Base-by-base conservation (phyloP, 345 rosid species). In the Trapa incisa region DNA sequence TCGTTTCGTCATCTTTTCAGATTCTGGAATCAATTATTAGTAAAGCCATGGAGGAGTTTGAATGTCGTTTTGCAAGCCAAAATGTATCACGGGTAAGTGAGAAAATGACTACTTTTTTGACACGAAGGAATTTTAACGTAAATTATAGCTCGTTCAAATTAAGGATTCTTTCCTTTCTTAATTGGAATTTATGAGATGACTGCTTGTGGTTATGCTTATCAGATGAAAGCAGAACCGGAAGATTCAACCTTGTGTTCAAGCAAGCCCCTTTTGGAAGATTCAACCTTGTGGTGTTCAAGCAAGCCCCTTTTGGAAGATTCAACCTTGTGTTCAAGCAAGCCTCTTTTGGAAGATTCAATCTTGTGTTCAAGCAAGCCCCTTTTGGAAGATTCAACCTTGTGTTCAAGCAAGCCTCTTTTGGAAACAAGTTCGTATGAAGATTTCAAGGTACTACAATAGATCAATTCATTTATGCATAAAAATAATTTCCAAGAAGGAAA, bases 11-110 rank as follows among this genome's bases (percentile, higher is more conserved):
- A 65, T 48, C 64, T 71, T 58, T 47, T 62, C 87, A 87, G 93
- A 71, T 87, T 74, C 84, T 93, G 81, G 98, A 93, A 72, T 85
- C 89, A 70, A 85, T 93, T 75, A 74, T 93, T 63, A 72, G 75
- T 67, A 93, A 86, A 81, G 87, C 90, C 65, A 77, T 83, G 70
- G 94, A 88, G 77, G 98, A 88, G 79, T 81, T 90, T 72, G 89
- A 84, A 73, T 85, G 72, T 68, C 89, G 90, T 47, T 71, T 89
- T 54, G 79, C 86, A 48, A 84, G 72, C 78, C 87, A 87, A 43
- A 76, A 62, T 76, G 87, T 77, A 71, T 66, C 72, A 22, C 29
- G 29, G 86, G 96, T 91, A 74, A 80, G 84, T 53, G 47, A 1
- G 16, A 5, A 5, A 0, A 22, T 54, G 32, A 17, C 60, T 1